These are phyloP conservation scores for Butyriboletus loyo DNA, from an alignment of 768 basidiomycete species.

Conservation along the genomic window DNA sequence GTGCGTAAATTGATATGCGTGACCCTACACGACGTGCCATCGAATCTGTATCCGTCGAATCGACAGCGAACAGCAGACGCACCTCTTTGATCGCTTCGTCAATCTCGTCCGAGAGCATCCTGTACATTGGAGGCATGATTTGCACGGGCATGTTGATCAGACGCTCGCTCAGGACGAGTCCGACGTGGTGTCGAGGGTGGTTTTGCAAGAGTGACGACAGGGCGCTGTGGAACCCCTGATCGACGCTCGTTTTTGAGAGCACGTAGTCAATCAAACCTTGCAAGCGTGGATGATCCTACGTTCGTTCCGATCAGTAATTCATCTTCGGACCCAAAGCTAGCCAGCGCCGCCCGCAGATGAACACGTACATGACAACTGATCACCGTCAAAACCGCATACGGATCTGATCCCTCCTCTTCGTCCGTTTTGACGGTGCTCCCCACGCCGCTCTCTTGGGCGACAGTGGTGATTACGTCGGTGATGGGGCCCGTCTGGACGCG, in stretches of 20 bases:
- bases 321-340: neutral
- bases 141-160: slow-evolving; percentile 96
- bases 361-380: slow-evolving; percentile 67
- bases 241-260: slow-evolving; percentile 52
- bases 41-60: neutral
- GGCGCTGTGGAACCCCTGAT: slow-evolving; percentile 48
- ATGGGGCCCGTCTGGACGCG: slow-evolving; percentile 68
- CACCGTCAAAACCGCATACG: slow-evolving; percentile 83
- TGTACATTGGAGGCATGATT: slow-evolving; percentile 88
- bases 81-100: slow-evolving; percentile 67
- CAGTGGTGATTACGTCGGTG: slow-evolving; percentile 72
- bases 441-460: slow-evolving; percentile 67
- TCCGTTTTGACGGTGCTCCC: slow-evolving; percentile 95
- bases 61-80: slow-evolving; percentile 22
- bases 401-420: slow-evolving; percentile 48
- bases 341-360: neutral
- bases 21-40: slow-evolving; percentile 34
- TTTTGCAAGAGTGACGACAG: slow-evolving; percentile 42
- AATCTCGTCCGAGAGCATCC: slow-evolving; percentile 84
- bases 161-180: slow-evolving; percentile 82
- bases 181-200: slow-evolving; percentile 50
- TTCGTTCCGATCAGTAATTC: neutral
- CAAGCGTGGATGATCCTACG: slow-evolving; percentile 70
- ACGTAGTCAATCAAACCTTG: slow-evolving; percentile 69
- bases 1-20: slow-evolving; percentile 71